phyloP scores from a whole-genome alignment of 2,329 filamentous ascomycete genomes.

The Xylaria arbuscula region DNA sequence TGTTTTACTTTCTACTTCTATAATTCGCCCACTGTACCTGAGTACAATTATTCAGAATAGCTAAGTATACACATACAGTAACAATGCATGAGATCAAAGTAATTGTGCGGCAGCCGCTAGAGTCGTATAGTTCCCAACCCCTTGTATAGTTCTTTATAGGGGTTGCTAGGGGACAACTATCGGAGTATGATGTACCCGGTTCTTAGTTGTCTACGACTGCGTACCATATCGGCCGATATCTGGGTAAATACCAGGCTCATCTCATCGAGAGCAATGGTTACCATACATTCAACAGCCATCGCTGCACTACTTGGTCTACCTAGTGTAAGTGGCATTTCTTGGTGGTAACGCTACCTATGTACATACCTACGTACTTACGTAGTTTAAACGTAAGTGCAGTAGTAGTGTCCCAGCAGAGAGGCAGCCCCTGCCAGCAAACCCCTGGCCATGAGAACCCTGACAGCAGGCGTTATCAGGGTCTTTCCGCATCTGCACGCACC shows the following conservation, averaged over 20 bases:
- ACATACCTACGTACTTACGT: background rate
- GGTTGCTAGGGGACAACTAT: background rate
- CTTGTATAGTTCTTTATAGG: background rate
- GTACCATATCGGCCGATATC: background rate
- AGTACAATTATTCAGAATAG: no score
- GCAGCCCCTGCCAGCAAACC: constrained; percentile 34
- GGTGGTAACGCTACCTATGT: background rate
- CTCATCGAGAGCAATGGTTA: background rate
- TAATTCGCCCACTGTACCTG: no score
- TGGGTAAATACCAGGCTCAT: background rate
- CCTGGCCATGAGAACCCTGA: constrained; percentile 27
- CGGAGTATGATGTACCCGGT: background rate
- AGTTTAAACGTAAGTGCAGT: background rate
- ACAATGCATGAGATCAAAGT: no score
- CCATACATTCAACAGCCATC: background rate
- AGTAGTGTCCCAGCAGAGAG: constrained; percentile 31
- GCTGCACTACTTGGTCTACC: background rate
- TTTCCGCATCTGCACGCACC: constrained; percentile 23
- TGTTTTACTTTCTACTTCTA: background rate
- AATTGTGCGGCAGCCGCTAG: no score
- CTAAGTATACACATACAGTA: no score
- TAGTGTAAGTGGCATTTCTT: background rate
- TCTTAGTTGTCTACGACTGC: background rate
- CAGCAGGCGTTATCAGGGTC: constrained; percentile 28
- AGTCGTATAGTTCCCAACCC: no score